Base-by-base conservation (phyloP, 768 basidiomycete genomes). In the Clitopilus passeckerianus region DNA sequence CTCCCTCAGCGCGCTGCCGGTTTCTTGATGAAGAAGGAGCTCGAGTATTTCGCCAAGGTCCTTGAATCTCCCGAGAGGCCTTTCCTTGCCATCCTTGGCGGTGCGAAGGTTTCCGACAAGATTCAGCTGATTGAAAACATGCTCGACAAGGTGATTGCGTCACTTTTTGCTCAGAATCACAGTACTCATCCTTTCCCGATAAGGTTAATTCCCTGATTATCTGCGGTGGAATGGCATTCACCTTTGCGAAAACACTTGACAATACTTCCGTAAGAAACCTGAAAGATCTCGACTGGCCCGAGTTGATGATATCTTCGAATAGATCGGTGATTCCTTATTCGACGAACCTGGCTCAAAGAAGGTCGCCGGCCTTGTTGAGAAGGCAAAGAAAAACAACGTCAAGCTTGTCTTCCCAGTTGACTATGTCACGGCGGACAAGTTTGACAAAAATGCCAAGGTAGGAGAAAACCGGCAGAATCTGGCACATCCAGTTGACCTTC, bases 31-130 rank as follows among this genome's bases (percentile, higher is more conserved):
- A 97, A 95, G 79, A 98, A 98, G 76, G 96, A 99, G 74, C 86
- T 99, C 66, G 95, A 98, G 67, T 99, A 88, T 81, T 98, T 99
- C 74, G 93, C 96, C 53, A 99, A 98, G 76, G 96, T 93, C 57
- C 84, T 99, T 30, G 96, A 99, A 72, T 86, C 81, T 65, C 96
- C 96, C 18, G 94, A 96, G 67, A 79, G 91, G 43, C 96, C 96
- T 14, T 99, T 99, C 89, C 83, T 99, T 57, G 96, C 95, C 54
- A 99, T 98, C 70, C 87, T 98, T 58, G 96, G 96, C 66, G 96
- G 96, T 69, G 96, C 96, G 58, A 99, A 99, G 78, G 94, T 99
- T 52, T 96, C 94, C 16, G 96, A 99, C 78, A 99, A 99, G 80
- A 97, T 99, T 66, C 92, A 95, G 72, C 80, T 99, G 59, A 99